Base-by-base conservation (phyloP, 2,329 filamentous ascomycete genomes). In the Acephala macrosclerotiorum region DNA sequence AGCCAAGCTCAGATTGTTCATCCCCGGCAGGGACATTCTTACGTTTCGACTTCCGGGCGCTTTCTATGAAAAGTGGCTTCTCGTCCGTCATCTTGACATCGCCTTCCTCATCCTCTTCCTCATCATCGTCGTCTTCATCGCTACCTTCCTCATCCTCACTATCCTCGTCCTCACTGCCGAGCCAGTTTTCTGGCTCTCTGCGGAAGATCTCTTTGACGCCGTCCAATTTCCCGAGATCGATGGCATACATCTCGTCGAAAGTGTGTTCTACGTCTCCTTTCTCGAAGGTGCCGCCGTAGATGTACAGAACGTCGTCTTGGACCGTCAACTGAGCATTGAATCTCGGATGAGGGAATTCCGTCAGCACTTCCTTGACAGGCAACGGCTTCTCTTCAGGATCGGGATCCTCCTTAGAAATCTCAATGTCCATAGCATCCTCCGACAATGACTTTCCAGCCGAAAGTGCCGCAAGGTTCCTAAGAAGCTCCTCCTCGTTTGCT, bases 251-350 rank as follows among this genome's bases (percentile, higher is more conserved):
- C 74, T 99, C 96, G 72, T 97, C 94, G 78, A 98, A 97, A 0
- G 94, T 98, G 74, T 92, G 97, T 78, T 99, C 96, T 25, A 93
- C 87, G 74, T 99, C 96, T 20, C 93, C 95, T 76, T 97, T 96
- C 76, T 99, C 96, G 74, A 91, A 97, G 0, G 95, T 99, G 20
- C 96, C 96, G 35, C 96, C 94, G 75, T 96, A 98, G 61, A 98
- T 93, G 79, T 95, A 99, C 0, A 98, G 84, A 9, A 92, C 89
- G 77, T 99, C 96, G 70, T 94, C 93, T 79, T 98, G 94, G 0
- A 98, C 93, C 0, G 95, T 89, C 45, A 98, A 81, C 71, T 96
- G 92, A 0, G 94, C 90, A 72, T 98, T 98, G 81, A 99, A 99
- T 60, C 96, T 86, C 20, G 89, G 86, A 73, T 97, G 94, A 3